Conservation (phyloP, 345 rosid species). For the Camelina hispida region DNA sequence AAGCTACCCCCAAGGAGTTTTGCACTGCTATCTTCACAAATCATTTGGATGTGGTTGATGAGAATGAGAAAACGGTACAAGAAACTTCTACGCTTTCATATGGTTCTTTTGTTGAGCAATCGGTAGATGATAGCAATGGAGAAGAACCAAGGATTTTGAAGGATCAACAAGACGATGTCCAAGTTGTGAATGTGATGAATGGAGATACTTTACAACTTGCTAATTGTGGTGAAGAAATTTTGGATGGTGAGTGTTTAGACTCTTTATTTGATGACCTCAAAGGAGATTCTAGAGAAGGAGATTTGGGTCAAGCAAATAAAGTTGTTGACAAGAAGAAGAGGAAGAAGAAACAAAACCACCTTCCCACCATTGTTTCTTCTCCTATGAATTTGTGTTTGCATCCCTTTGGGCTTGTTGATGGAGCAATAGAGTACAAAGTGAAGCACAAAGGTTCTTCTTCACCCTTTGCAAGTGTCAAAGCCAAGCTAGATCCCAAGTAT, state of each 20-base stretch:
- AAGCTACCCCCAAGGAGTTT: too few species aligned
- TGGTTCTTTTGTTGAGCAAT: too few species aligned
- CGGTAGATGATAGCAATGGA: too few species aligned
- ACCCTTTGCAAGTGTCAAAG: background rate
- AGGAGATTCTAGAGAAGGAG: background rate
- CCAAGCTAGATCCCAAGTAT: background rate
- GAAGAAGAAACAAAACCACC: background rate
- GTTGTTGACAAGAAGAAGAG: background rate
- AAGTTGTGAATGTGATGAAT: background rate
- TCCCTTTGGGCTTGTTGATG: background rate
- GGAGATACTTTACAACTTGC: background rate
- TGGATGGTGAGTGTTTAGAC: background rate
- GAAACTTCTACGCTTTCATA: background rate
- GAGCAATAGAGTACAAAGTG: background rate
- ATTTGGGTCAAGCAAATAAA: background rate
- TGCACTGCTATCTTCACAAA: too few species aligned
- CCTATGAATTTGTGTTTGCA: background rate
- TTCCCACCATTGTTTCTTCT: background rate
- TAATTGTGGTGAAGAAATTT: background rate
- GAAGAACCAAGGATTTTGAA: background rate
- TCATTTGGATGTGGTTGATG: too few species aligned
- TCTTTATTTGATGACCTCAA: background rate
- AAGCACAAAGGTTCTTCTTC: background rate
- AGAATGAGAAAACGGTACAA: background rate
- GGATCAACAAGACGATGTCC: background rate